These are phyloP conservation scores for Boletus vinaceobasis DNA, from an alignment of 768 basidiomycete genomes.

Conservation along the genomic window DNA sequence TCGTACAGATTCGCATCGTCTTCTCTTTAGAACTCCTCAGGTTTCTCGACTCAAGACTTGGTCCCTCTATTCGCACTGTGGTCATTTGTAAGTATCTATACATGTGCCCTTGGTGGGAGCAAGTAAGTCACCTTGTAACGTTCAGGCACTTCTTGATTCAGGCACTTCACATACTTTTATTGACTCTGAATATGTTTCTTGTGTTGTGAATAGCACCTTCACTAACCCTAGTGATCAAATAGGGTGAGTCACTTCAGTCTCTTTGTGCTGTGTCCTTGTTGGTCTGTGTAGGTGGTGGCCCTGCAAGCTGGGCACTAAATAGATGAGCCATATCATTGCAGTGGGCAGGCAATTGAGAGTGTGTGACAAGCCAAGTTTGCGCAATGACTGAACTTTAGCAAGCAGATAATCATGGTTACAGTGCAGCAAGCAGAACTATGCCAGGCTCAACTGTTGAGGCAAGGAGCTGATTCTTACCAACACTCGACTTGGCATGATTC, in stretches of 20 bases:
- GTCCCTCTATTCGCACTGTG: constrained; percentile 44
- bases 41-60: constrained; percentile 52
- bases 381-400: too few relatives aligned
- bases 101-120: not conserved
- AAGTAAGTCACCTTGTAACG: not conserved
- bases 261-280: not conserved
- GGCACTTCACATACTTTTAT: too few relatives aligned
- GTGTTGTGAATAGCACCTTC: not conserved
- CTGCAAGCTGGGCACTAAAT: not conserved
- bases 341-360: not conserved
- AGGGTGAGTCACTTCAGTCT: not conserved
- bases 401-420: too few relatives aligned
- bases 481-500: too few relatives aligned
- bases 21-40: constrained; percentile 25
- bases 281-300: constrained; percentile 1
- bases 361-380: too few relatives aligned
- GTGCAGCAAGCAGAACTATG: too few relatives aligned
- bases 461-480: too few relatives aligned
- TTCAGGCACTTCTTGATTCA: too few relatives aligned
- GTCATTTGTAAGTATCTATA: constrained; percentile 46
- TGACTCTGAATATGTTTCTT: too few relatives aligned
- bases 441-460: too few relatives aligned
- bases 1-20: too few relatives aligned
- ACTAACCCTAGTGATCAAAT: constrained; percentile 2
- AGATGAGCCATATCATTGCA: not conserved